Conservation (phyloP, 2,329 filamentous ascomycete genomes). For the Colletotrichum scovillei region DNA sequence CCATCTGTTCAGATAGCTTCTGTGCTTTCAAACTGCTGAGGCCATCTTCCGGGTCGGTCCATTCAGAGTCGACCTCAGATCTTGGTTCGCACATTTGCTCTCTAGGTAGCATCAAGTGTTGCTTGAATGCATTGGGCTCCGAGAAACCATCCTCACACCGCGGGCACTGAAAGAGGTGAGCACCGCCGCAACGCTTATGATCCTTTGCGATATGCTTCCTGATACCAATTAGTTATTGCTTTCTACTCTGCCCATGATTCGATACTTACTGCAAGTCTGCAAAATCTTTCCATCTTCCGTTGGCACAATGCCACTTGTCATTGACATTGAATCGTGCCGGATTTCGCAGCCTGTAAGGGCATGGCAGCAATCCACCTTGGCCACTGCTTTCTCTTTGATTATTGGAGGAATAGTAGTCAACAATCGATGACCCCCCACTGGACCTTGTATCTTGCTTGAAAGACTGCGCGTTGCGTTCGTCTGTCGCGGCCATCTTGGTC, state of each 20-base stretch:
- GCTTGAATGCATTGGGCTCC: constrained; percentile 49
- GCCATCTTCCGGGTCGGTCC: constrained; percentile 17
- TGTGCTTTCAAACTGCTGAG: constrained; percentile 1
- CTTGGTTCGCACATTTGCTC: constrained; percentile 51
- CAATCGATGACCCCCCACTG: neutral
- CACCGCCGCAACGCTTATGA: constrained; percentile 51
- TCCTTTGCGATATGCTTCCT: constrained; percentile 57
- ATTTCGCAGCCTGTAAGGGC: constrained; percentile 57
- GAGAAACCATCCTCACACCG: constrained; percentile 52
- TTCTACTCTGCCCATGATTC: fast-evolving
- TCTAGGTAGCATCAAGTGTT: constrained; percentile 52
- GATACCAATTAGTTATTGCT: neutral
- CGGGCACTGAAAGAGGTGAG: constrained; percentile 51
- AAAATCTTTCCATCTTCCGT: constrained; percentile 54
- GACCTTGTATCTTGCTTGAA: neutral
- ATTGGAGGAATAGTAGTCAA: neutral
- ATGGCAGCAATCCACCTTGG: constrained; percentile 35
- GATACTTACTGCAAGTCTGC: constrained; percentile 44
- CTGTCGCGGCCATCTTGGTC: neutral
- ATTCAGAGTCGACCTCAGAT: neutral
- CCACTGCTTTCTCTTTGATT: too few relatives aligned
- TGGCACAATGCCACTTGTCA: constrained; percentile 56
- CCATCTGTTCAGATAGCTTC: neutral
- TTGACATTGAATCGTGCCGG: constrained; percentile 57
- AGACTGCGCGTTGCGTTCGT: neutral